These are phyloP conservation scores for Coemansia reversa DNA, from an alignment of 192 early-diverging fungal species.

Conservation along the genomic window DNA sequence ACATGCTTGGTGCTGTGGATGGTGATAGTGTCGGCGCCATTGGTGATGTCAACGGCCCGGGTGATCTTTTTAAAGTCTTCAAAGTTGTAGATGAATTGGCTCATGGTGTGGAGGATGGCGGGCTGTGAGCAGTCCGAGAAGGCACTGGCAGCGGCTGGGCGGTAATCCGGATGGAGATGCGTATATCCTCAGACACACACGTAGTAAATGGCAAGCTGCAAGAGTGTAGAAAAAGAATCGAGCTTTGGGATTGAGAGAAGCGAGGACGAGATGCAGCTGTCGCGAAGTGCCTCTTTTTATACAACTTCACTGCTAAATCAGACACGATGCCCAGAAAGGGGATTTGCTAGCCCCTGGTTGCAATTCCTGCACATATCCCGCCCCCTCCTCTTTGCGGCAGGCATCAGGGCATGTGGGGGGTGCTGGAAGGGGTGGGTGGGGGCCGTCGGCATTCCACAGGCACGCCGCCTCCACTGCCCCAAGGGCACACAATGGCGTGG, in stretches of 20 bases:
- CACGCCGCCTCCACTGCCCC: not conserved
- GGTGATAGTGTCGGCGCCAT: conserved; percentile 41
- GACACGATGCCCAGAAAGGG: not conserved
- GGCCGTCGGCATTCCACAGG: not conserved
- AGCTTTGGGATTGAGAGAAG: not conserved
- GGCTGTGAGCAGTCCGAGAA: not conserved
- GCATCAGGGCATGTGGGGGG: not conserved
- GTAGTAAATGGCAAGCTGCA: not conserved
- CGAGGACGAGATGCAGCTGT: not conserved
- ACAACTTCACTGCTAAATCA: not conserved
- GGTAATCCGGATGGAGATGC: not conserved
- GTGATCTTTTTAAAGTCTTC: conserved; percentile 24
- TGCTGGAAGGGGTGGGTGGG: too few species aligned
- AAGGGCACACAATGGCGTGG: not conserved
- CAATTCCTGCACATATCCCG: not conserved
- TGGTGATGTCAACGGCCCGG: conserved; percentile 39
- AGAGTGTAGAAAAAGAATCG: conserved; percentile 3
- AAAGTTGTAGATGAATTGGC: conserved; percentile 42
- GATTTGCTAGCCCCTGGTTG: not conserved
- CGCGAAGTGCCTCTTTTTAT: not conserved
- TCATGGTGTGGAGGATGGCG: conserved; percentile 20
- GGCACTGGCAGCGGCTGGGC: not conserved
- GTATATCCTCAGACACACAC: not conserved
- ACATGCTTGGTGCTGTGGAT: conserved; percentile 43
- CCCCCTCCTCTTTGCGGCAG: not conserved